Conservation (phyloP, 2,329 filamentous ascomycete genomes). For the Penicillium paneum region DNA sequence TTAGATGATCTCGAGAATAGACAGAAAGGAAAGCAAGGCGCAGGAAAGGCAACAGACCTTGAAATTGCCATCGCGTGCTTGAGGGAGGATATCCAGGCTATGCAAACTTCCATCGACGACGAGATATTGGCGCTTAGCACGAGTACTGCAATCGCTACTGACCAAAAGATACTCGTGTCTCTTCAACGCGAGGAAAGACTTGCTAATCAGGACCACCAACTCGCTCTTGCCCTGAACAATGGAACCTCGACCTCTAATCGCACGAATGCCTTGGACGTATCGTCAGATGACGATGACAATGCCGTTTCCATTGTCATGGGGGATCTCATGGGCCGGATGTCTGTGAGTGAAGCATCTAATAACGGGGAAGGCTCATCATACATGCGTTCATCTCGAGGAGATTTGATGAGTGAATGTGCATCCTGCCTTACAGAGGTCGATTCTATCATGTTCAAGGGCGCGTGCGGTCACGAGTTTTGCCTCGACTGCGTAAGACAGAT, state of each 20-base stretch:
- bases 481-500: conserved; percentile 10
- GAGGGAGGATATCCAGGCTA: conserved; percentile 1
- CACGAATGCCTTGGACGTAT: neutral
- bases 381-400: neutral
- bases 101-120: neutral
- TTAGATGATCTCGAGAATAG: neutral
- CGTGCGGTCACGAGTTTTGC: neutral
- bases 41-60: conserved; percentile 6
- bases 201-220: conserved; percentile 6
- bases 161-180: conserved; percentile 5
- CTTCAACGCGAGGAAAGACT: conserved; percentile 1
- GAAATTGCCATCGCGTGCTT: conserved; percentile 7
- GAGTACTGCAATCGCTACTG: conserved; percentile 6
- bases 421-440: conserved; percentile 1
- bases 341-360: neutral
- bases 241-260: neutral
- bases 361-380: conserved; percentile 1
- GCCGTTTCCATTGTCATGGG: conserved; percentile 1
- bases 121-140: conserved; percentile 9
- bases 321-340: conserved; percentile 4
- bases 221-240: neutral
- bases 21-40: conserved; percentile 7
- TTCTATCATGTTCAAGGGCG: neutral
- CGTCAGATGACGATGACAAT: neutral
- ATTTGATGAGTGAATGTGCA: neutral